A percentile compares a stretch with the other conserved stretches of the same genome.
Conservation (phyloP, 805 yeast species). For the Candida nonsorbophila region DNA sequence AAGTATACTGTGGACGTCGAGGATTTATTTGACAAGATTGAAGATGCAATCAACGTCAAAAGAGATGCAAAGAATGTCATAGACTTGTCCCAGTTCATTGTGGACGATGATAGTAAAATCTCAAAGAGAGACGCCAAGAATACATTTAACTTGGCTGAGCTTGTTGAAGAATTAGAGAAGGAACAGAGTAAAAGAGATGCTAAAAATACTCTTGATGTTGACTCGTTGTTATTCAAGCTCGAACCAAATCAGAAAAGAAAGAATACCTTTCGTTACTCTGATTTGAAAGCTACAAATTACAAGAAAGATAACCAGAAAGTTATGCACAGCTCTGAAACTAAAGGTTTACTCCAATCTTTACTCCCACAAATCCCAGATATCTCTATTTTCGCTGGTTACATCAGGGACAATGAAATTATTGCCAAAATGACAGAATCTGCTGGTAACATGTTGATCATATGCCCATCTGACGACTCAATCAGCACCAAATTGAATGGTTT, state of each 20-base stretch:
- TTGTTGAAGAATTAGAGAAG: conserved; percentile 3
- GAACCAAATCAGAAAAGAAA: conserved; percentile 3
- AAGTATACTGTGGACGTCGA: not conserved
- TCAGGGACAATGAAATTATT: conserved; percentile 56
- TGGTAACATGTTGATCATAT: conserved; percentile 50
- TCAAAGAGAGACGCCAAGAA: conserved; percentile 6
- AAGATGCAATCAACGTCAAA: too few species aligned
- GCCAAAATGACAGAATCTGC: conserved; percentile 43
- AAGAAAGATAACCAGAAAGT: conserved; percentile 10
- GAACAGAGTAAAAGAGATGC: conserved; percentile 9
- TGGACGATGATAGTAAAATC: too few species aligned
- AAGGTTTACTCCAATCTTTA: conserved; percentile 25
- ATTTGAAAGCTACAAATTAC: not conserved
- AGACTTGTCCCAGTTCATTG: too few species aligned
- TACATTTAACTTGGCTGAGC: conserved; percentile 2
- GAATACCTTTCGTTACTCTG: conserved; percentile 1
- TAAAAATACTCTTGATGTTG: conserved; percentile 10
- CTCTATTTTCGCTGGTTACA: conserved; percentile 61
- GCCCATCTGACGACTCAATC: conserved; percentile 63
- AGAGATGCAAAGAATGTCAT: conserved; percentile 7
- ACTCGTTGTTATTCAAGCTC: too few species aligned
- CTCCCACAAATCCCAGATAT: conserved; percentile 36
- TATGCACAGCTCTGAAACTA: conserved; percentile 9
- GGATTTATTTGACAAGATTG: too few species aligned
- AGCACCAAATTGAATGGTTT: conserved; percentile 35